Percentiles rank a stretch among this genome's conserved stretches.
Evolutionary conservation across 805 yeast species (phyloP).

Genomic region (Monosporozyma siamensis): DNA sequence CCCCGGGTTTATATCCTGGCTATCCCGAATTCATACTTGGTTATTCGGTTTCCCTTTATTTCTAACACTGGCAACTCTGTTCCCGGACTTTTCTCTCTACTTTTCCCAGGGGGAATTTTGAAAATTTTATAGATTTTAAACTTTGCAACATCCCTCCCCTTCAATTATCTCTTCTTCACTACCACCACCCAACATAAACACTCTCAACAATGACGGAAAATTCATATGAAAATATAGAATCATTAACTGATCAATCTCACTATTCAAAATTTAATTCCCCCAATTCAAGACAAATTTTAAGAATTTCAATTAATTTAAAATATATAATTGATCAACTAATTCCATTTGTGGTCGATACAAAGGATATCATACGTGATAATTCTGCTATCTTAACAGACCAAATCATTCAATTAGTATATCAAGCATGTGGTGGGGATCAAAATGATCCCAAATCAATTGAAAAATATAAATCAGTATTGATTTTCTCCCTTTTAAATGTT

Average conservation of each 20-base stretch:
- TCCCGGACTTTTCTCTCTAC: too few species aligned
- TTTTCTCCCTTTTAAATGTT: slow-evolving; percentile 68
- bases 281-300: slow-evolving; percentile 54
- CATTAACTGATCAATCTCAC: neutral
- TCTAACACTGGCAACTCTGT: too few species aligned
- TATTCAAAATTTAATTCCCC: slow-evolving; percentile 30
- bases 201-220: too few species aligned
- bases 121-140: too few species aligned
- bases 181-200: too few species aligned
- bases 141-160: too few species aligned
- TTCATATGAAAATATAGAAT: neutral
- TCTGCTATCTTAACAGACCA: slow-evolving; percentile 50
- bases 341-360: slow-evolving; percentile 51
- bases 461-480: slow-evolving; percentile 57
- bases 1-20: too few species aligned
- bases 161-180: too few species aligned
- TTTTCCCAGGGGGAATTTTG: too few species aligned
- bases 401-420: slow-evolving; percentile 50
- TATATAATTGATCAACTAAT: slow-evolving; percentile 60
- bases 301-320: slow-evolving; percentile 68
- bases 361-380: slow-evolving; percentile 43
- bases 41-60: too few species aligned
- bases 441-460: slow-evolving; percentile 42
- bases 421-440: slow-evolving; percentile 76
- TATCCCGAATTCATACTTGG: too few species aligned